Evolutionary conservation across 352 stramenopile genomes (phyloP).

Genomic region (Globisporangium abappressorium): DNA sequence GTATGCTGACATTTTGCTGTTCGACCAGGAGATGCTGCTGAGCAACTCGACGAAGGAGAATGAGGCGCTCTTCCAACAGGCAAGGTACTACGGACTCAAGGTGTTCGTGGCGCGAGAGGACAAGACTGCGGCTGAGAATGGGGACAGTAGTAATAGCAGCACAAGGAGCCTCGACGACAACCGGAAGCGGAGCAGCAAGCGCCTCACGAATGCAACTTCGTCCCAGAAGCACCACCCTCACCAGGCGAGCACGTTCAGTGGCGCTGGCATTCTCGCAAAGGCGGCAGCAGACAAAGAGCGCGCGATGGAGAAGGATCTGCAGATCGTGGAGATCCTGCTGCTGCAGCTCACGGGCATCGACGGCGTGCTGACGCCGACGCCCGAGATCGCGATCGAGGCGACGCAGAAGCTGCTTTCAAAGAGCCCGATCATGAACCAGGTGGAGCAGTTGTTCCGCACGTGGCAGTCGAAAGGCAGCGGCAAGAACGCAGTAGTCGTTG

Average conservation of each 20-base stretch:
- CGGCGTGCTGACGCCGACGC: constrained; percentile 26
- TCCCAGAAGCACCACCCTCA: not conserved
- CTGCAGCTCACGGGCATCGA: constrained; percentile 34
- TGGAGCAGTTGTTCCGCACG: constrained; percentile 33
- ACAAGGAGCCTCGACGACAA: not conserved
- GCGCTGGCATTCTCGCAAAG: constrained; percentile 8
- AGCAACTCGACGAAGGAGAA: constrained; percentile 33
- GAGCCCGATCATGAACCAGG: constrained; percentile 28
- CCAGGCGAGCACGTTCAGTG: constrained; percentile 2
- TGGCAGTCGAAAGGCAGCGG: constrained; percentile 30
- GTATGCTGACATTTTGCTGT: constrained; percentile 27
- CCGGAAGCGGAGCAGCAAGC: constrained; percentile 4
- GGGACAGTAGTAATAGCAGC: not conserved
- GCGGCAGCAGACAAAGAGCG: constrained; percentile 2
- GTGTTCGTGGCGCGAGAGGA: constrained; percentile 27
- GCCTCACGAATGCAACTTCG: not conserved
- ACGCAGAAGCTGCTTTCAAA: constrained; percentile 24
- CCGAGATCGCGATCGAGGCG: constrained; percentile 26
- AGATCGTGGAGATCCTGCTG: constrained; percentile 35
- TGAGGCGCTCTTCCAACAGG: constrained; percentile 27
- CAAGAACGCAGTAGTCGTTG: not conserved
- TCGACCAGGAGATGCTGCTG: constrained; percentile 33
- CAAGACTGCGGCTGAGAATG: not conserved
- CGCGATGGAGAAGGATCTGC: constrained; percentile 9
- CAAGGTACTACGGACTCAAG: constrained; percentile 23